Evolutionary conservation across 352 stramenopile genomes (phyloP), one percentile per base, ranked within the genome.

Genomic region (Phytophthora vignae): DNA sequence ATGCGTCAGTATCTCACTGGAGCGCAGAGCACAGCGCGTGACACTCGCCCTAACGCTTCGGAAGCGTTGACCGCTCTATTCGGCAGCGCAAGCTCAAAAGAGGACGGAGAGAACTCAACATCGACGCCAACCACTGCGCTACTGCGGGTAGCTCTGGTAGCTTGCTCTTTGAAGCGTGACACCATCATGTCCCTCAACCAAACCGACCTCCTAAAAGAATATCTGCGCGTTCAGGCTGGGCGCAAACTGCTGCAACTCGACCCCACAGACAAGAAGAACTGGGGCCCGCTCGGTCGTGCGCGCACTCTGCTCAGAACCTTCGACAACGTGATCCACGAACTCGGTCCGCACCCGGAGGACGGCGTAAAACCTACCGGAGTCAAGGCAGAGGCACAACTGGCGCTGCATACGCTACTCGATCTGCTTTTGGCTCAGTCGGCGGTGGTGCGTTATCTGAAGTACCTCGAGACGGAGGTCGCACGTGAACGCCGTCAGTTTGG

Each of bases 371-470:
- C 25, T 15, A 11, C 22, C 22, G 53, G 40, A 25, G 42, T 36
- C 15, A 50, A 53, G 63, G 15, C 54, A 1, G 58, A 68, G 31
- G 49, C 22, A n/a, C 60, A 55, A 27, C 17, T 21, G 17, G 74
- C 66, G 0, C 52, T 85, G 0, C 53, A 61, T 4, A 36, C 67
- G 19, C 58, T 85, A 19, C 38, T 61, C n/a, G 56, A 67, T 21
- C 56, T 87, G 0, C 17, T 74, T 1, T 55, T 74, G 2, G 54
- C 69, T 17, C 63, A 90, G 31, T 61, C 76, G 3, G 76, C 78
- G 9, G 62, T 82, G 2, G 72, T 91, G 21, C 78, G 82, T 17
- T 93, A 87, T 55, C 73, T 90, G 25, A 91, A 91, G 48, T 68
- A 83, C 48, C 65, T 91, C 2, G 74, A 85, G 19, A 61, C 77